These are phyloP conservation scores for Sesbania bispinosa DNA, from an alignment of 306 rosid genomes.

Conservation along the genomic window DNA sequence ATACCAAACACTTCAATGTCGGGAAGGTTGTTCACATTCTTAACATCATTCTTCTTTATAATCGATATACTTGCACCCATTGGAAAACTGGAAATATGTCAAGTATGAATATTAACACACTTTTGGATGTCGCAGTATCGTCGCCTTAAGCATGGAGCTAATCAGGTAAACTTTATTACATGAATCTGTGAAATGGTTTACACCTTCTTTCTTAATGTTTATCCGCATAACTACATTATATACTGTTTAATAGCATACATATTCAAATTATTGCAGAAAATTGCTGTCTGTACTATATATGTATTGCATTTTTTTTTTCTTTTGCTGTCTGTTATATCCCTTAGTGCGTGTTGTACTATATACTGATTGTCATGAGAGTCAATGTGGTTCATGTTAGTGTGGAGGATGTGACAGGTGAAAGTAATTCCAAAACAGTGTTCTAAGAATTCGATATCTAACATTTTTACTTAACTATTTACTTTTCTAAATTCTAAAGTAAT, in stretches of 20 bases:
- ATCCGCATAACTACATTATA: background rate
- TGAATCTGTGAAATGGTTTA: slow-evolving; percentile 8
- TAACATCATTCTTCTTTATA: slow-evolving; percentile 24
- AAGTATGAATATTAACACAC: slow-evolving; percentile 27
- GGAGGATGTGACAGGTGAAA: background rate
- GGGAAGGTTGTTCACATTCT: slow-evolving; percentile 79
- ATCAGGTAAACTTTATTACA: slow-evolving; percentile 60
- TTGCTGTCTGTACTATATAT: background rate
- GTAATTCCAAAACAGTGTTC: background rate
- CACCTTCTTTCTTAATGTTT: slow-evolving; percentile 7
- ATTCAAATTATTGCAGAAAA: background rate
- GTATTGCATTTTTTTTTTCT: background rate
- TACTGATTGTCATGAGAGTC: background rate
- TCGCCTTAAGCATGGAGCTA: slow-evolving; percentile 92
- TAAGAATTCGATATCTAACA: background rate
- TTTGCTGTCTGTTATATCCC: background rate
- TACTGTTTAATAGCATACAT: slow-evolving; percentile 1
- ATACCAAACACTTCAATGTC: slow-evolving; percentile 96
- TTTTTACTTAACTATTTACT: background rate
- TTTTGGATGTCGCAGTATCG: slow-evolving; percentile 73
- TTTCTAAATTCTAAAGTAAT: background rate
- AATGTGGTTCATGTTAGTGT: background rate
- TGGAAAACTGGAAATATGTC: slow-evolving; percentile 14
- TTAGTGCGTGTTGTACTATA: background rate
- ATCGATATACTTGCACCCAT: slow-evolving; percentile 11